Percentiles rank a stretch among this genome's conserved stretches.
Conservation (phyloP, 208 protist genomes). For the Leishmania martiniquensis region DNA sequence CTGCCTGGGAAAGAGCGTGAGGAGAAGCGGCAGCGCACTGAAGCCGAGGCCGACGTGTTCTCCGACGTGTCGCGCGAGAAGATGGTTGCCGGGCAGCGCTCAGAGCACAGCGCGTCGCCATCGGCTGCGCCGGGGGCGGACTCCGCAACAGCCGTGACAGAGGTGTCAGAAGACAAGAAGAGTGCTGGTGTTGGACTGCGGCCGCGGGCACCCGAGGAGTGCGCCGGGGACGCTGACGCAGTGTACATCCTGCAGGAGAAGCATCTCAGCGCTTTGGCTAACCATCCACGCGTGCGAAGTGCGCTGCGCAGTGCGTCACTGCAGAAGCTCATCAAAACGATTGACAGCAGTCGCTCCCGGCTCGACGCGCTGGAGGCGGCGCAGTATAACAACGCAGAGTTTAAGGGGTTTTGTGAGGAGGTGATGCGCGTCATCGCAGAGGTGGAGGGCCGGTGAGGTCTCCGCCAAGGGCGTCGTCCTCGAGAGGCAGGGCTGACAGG, state of each 20-base stretch:
- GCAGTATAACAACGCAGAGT: conserved; percentile 76
- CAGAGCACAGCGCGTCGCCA: neutral
- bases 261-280: conserved; percentile 66
- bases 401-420: conserved; percentile 65
- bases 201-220: conserved; percentile 11
- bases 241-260: conserved; percentile 64
- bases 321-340: conserved; percentile 63
- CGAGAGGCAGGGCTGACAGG: neutral
- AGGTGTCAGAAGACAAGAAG: neutral
- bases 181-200: neutral
- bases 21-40: conserved; percentile 20
- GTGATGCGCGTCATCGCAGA: conserved; percentile 50
- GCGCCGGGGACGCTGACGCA: conserved; percentile 24
- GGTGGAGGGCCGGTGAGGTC: conserved; percentile 30
- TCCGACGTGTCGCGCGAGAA: conserved; percentile 27
- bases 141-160: neutral
- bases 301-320: conserved; percentile 57
- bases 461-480: neutral
- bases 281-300: conserved; percentile 42
- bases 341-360: conserved; percentile 69
- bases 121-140: neutral
- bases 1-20: conserved; percentile 5
- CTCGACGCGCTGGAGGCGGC: conserved; percentile 85
- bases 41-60: conserved; percentile 34
- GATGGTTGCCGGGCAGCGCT: neutral